Base-by-base conservation (phyloP, 2,329 filamentous ascomycete genomes). In the Celoporthe dispersa region DNA sequence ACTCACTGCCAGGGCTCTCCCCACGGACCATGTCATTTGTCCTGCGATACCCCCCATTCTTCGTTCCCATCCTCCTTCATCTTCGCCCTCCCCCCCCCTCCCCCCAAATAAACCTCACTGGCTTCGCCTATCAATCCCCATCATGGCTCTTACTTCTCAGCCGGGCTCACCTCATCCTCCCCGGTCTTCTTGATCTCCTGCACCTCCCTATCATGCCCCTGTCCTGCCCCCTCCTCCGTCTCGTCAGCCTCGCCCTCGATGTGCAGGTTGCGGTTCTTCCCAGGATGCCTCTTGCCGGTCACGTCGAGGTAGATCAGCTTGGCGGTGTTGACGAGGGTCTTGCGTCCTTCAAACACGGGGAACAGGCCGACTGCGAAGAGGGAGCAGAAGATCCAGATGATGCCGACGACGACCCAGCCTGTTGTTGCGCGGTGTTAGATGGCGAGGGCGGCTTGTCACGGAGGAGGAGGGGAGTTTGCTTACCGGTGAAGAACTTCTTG, bases 371-470 rank as follows among this genome's bases (percentile, higher is more conserved):
- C 93, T 12, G 89, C 91, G 68, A 91, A 84, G 1, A 90, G 82
- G 3, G 89, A 92, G 75, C 87, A 88, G 78, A 94, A 94, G 74
- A 95, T 86, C 93, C 93, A 96, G 57, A 94, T 83, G 68, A 96
- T 92, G 12, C 91, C 91, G 11, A 93, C 88, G 1, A 88, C 85
- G 14, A 94, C 88, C 92, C 92, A 95, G 61, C 92, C 92, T 63
- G 37, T 19, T 22, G 16, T 25, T 9, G 22, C 19, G 7, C 8
- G 1, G 16, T 39, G 22, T 16, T 25, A 62, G 22, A 19, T 5
- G 1, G 59, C 22, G 6, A 16, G 11, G 59, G 2, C n/a, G 35
- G 31, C 8, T 48, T 48, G n/a, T 3, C 9, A 31, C 22, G 33
- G 7, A n/a, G 57, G 11, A 1, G 9, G n/a, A 39, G 35, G 9